Base-by-base conservation (phyloP, 495 filamentous ascomycete species). In the Podospora pseudoanserina region DNA sequence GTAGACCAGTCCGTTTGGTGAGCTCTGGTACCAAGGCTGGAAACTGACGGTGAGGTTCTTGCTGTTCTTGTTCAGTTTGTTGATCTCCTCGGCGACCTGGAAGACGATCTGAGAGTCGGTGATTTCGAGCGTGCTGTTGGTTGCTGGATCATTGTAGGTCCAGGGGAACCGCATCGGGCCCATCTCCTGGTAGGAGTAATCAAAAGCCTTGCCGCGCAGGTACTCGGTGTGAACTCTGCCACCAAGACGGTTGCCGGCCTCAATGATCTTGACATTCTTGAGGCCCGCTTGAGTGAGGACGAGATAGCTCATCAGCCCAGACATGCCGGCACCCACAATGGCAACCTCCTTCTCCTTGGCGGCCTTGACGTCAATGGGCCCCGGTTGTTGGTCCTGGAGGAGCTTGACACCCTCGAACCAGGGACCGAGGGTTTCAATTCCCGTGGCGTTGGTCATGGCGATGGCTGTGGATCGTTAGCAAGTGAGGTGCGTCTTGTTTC, bases 121-220 rank as follows among this genome's bases (percentile, higher is more conserved):
- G 63, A 87, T 85, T 62, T 83, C 77, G 34, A 87, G 75, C 0
- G 83, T 85, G 76, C 87, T 82, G 65, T 88, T 88, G 11, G 74
- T 82, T 30, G 80, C 80, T 0, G 76, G 44, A 65, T 73, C 68
- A 9, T 60, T 69, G 71, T 86, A 83, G 0, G 79, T 87, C 5
- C 83, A 80, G 39, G 88, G 81, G 65, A 81, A 91, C 4, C 89
- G 81, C 89, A 91, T 91, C 0, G 89, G 88, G 0, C 89, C 89
- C 89, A 92, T 91, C 72, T 92, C 89, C 70, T 91, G 88, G 66
- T 91, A 92, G 57, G 88, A 86, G 67, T 91, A 91, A 18, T 92
- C 80, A 27, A 87, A 85, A 0, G 88, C 87, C 0, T 83, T 82
- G 28, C 85, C 82, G 28, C 80, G 83, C 0, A 91, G 81, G 65